Percentiles rank a stretch among this genome's conserved stretches.
phyloP scores from a whole-genome alignment of 305 asterid genomes.

The Caryopteris hybrid region DNA sequence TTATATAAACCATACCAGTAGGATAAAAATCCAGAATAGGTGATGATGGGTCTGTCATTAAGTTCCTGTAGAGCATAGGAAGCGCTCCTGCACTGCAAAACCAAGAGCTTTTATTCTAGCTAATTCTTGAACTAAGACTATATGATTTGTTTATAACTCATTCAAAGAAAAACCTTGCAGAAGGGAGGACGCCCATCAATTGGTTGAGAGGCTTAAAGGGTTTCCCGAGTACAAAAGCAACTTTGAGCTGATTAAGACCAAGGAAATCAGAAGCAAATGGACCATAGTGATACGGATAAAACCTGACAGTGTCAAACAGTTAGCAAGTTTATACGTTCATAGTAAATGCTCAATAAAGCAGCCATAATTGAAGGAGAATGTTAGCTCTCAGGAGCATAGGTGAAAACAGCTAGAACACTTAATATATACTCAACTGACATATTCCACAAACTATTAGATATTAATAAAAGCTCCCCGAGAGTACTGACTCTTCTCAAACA shows the following conservation, averaged over 20 bases:
- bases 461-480: not conserved
- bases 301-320: slow-evolving; percentile 33
- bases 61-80: slow-evolving; percentile 41
- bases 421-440: not conserved
- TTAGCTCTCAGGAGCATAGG: not conserved
- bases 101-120: slow-evolving; percentile 15
- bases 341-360: not conserved
- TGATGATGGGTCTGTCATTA: slow-evolving; percentile 54
- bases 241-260: slow-evolving; percentile 33
- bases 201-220: slow-evolving; percentile 67
- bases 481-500: not conserved
- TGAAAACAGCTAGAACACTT: slow-evolving; percentile 2
- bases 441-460: not conserved
- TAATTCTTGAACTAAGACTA: slow-evolving; percentile 7
- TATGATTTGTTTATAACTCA: not conserved
- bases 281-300: slow-evolving; percentile 61
- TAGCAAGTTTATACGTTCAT: slow-evolving; percentile 9
- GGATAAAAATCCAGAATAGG: slow-evolving; percentile 61
- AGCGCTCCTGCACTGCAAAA: slow-evolving; percentile 53
- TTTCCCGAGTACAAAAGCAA: slow-evolving; percentile 44
- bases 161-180: slow-evolving; percentile 46
- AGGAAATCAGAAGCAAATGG: slow-evolving; percentile 65
- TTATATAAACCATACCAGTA: slow-evolving; percentile 29
- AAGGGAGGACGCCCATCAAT: slow-evolving; percentile 63
- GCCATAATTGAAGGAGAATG: not conserved